These are phyloP conservation scores for Phytophthora vignae DNA, from an alignment of 352 stramenopile genomes.

Conservation along the genomic window DNA sequence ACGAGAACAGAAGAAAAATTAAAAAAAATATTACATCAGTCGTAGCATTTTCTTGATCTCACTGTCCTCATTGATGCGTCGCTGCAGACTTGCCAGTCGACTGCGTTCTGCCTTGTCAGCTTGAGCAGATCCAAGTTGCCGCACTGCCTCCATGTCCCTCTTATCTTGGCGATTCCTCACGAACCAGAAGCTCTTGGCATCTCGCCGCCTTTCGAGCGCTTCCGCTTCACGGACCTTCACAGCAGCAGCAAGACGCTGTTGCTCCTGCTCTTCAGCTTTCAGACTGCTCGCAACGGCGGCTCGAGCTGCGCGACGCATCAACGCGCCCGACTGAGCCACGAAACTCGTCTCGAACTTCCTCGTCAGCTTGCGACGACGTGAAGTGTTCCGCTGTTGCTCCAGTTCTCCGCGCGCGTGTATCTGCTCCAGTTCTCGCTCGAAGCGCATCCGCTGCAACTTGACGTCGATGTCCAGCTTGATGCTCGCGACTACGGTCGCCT, in stretches of 20 bases:
- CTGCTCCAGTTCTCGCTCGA: conserved; percentile 60
- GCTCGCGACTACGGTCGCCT: conserved; percentile 59
- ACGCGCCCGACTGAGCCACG: conserved; percentile 60
- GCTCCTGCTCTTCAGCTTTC: conserved; percentile 43
- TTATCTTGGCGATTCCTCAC: conserved; percentile 65
- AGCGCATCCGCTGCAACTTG: conserved; percentile 72
- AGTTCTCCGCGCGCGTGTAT: conserved; percentile 49
- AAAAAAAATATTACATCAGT: conserved; percentile 44
- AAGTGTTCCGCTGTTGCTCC: conserved; percentile 57
- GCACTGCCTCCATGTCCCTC: conserved; percentile 31
- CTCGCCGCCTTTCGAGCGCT: conserved; percentile 46
- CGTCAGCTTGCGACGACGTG: conserved; percentile 53
- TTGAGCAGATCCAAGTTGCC: conserved; percentile 32
- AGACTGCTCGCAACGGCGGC: conserved; percentile 46
- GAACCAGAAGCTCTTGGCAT: conserved; percentile 79
- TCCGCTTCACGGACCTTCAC: conserved; percentile 50
- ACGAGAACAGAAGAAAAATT: too few species aligned
- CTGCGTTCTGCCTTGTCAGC: conserved; percentile 33
- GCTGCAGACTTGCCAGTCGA: conserved; percentile 33
- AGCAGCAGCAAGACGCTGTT: conserved; percentile 30
- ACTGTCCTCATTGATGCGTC: conserved; percentile 68
- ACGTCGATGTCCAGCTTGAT: conserved; percentile 75
- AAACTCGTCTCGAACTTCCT: conserved; percentile 63
- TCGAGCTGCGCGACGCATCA: conserved; percentile 71
- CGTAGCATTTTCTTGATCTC: conserved; percentile 75